A percentile compares a stretch with the other conserved stretches of the same genome.
Evolutionary conservation across 345 rosid species (phyloP).

Genomic region (Reutealis trisperma): DNA sequence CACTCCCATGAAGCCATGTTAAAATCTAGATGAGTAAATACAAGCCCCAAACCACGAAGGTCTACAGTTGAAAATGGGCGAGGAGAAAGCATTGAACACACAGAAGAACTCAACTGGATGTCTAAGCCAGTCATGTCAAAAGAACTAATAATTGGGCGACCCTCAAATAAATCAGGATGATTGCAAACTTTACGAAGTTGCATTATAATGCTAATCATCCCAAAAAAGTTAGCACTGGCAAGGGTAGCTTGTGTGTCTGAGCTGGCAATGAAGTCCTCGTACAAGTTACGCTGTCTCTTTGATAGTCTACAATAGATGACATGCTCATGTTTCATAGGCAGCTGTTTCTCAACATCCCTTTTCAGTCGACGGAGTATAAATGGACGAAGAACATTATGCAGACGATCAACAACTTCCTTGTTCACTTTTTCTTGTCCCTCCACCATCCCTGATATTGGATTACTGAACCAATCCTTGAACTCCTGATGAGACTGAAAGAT

Average conservation of each 20-base stretch:
- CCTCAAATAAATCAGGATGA: conserved; percentile 99
- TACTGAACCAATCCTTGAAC: conserved; percentile 98
- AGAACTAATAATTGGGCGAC: conserved; percentile 97
- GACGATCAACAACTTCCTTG: conserved; percentile 96
- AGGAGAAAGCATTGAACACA: conserved; percentile 64
- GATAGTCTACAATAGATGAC: conserved; percentile 93
- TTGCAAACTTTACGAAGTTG: conserved; percentile 99
- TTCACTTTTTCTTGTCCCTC: conserved; percentile 98
- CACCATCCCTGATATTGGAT: conserved; percentile 99
- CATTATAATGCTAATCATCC: conserved; percentile 99
- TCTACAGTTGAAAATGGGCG: conserved; percentile 65
- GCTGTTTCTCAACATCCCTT: conserved; percentile 99
- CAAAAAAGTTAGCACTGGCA: conserved; percentile 90
- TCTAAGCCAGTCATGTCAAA: conserved; percentile 87
- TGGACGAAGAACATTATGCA: conserved; percentile 99
- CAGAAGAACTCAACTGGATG: conserved; percentile 68
- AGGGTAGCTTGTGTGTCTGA: conserved; percentile 98
- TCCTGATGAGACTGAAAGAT: conserved; percentile 99
- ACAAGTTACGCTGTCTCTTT: conserved; percentile 95
- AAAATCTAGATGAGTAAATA: conserved; percentile 80
- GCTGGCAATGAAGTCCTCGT: conserved; percentile 99
- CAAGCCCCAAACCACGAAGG: conserved; percentile 66
- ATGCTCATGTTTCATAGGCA: conserved; percentile 90
- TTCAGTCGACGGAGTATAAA: conserved; percentile 93
- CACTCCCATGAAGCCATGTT: conserved; percentile 89